Conservation (phyloP, 2,329 filamentous ascomycete genomes). For the Epicoccum sorghinum region DNA sequence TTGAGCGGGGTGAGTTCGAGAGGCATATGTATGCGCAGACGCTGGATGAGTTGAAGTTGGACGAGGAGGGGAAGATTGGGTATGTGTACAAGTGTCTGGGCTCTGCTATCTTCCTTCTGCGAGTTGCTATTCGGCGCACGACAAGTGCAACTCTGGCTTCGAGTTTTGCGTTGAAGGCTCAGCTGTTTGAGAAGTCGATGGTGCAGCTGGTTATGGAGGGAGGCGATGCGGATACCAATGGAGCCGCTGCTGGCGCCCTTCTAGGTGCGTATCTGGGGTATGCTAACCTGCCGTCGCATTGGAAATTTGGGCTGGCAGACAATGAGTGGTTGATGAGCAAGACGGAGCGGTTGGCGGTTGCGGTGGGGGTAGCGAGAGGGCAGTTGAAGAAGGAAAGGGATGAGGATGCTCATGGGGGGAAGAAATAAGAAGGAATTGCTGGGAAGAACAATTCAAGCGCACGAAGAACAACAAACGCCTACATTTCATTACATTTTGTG, state of each 20-base stretch:
- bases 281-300: slow-evolving; percentile 54
- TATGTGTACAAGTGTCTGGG: slow-evolving; percentile 63
- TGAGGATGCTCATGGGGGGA: slow-evolving; percentile 53
- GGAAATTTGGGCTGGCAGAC: slow-evolving; percentile 56
- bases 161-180: slow-evolving; percentile 1
- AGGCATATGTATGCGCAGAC: slow-evolving; percentile 48
- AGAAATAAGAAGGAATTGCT: neutral
- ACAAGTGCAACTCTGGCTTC: neutral
- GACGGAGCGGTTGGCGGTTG: slow-evolving; percentile 49
- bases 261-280: slow-evolving; percentile 58
- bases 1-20: slow-evolving; percentile 53
- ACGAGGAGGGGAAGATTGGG: slow-evolving; percentile 55
- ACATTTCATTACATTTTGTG: too few relatives aligned
- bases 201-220: slow-evolving; percentile 58
- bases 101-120: slow-evolving; percentile 53
- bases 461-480: too few relatives aligned
- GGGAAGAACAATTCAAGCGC: neutral
- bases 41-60: slow-evolving; percentile 53
- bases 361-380: slow-evolving; percentile 48
- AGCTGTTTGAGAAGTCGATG: slow-evolving; percentile 55
- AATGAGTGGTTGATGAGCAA: slow-evolving; percentile 56
- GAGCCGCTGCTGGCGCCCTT: slow-evolving; percentile 59
- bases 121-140: slow-evolving; percentile 50
- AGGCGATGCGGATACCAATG: slow-evolving; percentile 63
- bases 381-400: slow-evolving; percentile 40